A percentile compares a stretch with the other conserved stretches of the same genome.
Conservation (phyloP, 768 basidiomycete genomes). For the Tremella fuciformis region DNA sequence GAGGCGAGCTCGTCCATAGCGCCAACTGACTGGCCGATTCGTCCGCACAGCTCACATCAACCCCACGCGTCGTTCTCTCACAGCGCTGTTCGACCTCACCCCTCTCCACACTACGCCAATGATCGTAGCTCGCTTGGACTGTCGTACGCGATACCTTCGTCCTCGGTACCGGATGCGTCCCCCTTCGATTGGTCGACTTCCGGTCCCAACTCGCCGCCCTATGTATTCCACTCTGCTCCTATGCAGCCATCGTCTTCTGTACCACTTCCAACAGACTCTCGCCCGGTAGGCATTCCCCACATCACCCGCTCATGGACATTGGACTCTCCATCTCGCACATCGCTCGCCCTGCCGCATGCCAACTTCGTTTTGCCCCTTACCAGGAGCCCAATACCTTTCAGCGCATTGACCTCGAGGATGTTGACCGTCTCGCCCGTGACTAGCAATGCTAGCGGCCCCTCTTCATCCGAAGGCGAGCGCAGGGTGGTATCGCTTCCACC, state of each 20-base stretch:
- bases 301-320: neutral
- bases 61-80: no score
- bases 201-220: neutral
- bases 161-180: neutral
- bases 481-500: conserved; percentile 2
- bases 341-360: neutral
- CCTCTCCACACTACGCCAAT: no score
- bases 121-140: no score
- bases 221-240: neutral
- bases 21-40: no score
- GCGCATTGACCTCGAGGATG: neutral
- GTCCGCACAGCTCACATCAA: no score
- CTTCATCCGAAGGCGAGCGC: neutral
- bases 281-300: neutral
- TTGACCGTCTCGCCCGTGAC: neutral
- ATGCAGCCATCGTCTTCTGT: neutral
- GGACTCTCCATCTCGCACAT: neutral
- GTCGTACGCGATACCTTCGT: neutral
- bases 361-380: neutral
- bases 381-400: neutral
- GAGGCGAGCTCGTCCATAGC: no score
- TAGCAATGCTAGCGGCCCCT: neutral
- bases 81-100: no score
- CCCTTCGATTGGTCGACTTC: conserved; percentile 1
- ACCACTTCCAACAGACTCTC: neutral